These are phyloP conservation scores for Tricholoma terreum DNA, from an alignment of 768 basidiomycete genomes.

Conservation along the genomic window DNA sequence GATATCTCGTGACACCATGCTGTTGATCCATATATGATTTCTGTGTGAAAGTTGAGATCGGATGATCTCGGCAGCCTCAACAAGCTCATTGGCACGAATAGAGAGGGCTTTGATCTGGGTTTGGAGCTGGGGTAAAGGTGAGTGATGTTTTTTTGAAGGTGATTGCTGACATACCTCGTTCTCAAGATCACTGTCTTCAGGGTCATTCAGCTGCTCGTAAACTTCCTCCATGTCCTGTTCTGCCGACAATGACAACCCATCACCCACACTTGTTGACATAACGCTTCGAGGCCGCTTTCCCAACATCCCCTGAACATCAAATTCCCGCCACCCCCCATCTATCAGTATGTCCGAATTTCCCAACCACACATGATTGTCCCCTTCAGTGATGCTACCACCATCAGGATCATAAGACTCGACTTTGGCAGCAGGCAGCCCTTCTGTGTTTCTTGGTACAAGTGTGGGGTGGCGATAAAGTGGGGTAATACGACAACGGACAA, in stretches of 20 bases:
- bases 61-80: background rate
- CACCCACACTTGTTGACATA: too few relatives aligned
- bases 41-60: background rate
- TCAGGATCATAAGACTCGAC: background rate
- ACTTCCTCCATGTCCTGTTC: too few relatives aligned
- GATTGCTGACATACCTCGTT: too few relatives aligned
- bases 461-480: constrained; percentile 25
- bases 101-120: background rate
- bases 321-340: constrained; percentile 6
- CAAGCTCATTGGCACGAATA: background rate
- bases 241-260: too few relatives aligned
- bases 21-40: background rate
- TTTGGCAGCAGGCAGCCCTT: background rate
- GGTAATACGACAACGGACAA: constrained; percentile 15
- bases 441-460: background rate
- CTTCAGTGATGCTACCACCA: constrained; percentile 18
- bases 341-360: constrained; percentile 9
- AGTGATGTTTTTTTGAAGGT: too few relatives aligned
- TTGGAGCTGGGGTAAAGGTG: too few relatives aligned
- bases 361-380: constrained; percentile 19
- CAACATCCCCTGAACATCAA: background rate
- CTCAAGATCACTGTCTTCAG: too few relatives aligned
- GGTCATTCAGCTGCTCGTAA: too few relatives aligned
- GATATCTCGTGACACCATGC: background rate
- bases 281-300: background rate